Evolutionary conservation across 495 filamentous ascomycete species (phyloP), one percentile per base, ranked within the genome.

Genomic region (Choiromyces venosus): DNA sequence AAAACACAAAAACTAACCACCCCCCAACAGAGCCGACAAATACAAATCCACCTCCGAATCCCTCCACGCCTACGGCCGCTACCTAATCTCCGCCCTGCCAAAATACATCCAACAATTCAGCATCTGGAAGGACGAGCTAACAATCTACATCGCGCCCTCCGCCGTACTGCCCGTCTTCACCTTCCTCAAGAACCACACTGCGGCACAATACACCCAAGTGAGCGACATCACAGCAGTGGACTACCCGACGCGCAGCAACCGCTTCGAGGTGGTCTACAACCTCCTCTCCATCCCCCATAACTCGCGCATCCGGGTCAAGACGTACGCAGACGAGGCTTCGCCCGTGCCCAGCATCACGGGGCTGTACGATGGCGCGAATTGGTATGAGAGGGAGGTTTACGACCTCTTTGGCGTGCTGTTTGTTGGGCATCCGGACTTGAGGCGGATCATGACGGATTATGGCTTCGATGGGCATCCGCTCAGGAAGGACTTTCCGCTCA

Each of bases 391-490:
- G 79, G 96, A 99, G 84, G 92, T 93, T 3, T 97, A 97, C 84
- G 96, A 99, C 82, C 84, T 99, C 82, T 99, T 97, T 83, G 96
- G 96, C 74, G 93, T 99, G 68, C 96, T 98, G 87, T 98, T 99
- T 85, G 84, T 88, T 71, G 92, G 89, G 67, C 96, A 99, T 86
- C 96, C 96, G 44, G 96, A 99, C 86, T 86, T 99, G 79, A 88
- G 96, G 80, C 89, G 96, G 77, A 98, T 99, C 85, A 96, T 99
- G 94, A 99, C 96, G 56, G 96, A 99, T 81, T 99, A 99, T 83
- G 96, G 96, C 67, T 99, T 99, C 81, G 96, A 99, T 82, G 96
- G 96, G 33, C 94, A 98, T 86, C 96, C 96, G 12, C 84, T 99
- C 81, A 87, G 96, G 82, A 99, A 99, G 84, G 96, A 99, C 81